Evolutionary conservation across 73 alveolate genomes (phyloP), one percentile per base, ranked within the genome.

Genomic region (Tetrahymena elliotti): DNA sequence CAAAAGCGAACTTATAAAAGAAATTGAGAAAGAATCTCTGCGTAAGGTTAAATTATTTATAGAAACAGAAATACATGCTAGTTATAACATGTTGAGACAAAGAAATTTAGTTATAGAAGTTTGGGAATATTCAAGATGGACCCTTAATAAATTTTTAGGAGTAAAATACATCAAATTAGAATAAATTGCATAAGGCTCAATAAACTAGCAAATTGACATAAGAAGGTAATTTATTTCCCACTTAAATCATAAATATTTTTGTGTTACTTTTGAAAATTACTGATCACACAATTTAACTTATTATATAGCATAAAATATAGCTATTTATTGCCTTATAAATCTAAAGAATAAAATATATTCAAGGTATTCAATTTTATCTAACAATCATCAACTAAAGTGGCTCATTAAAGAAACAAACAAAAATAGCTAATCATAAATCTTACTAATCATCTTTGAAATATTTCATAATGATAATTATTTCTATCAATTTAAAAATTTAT

Each of bases 91-190:
- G 96, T 33, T 94, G 0, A 94, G 83, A 27, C 88, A 94, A 36
- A 88, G 96, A 33, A 83, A 94, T 34, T 84, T 94, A 2, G 93
- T 94, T 1, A 94, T 94, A 31, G 96, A 94, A 94, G 95, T 94
- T 10, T 94, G 96, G 96, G 96, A 94, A 40, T 94, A 88, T 52
- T 84, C 95, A 13, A 3, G 96, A 34, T 94, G 93, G 93, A 5
- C 93, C 11, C 34, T 94, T 37, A 94, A 94, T 88, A 52, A 84
- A 33, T 94, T 84, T 52, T 39, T 94, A 39, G 96, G 96, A 16
- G 93, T 84, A 33, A 94, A 52, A 15, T 18, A 94, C 35, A 93
- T 94, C 20, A 52, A 94, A 36, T 22, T 94, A 20, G 53, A 84
- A 20, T 83, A 41, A 35, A 94, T 94, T 33, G 96, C 96, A 6